phyloP scores from a whole-genome alignment of 1,284 basidiomycete genomes.

The Ceratobasidium sp. region DNA sequence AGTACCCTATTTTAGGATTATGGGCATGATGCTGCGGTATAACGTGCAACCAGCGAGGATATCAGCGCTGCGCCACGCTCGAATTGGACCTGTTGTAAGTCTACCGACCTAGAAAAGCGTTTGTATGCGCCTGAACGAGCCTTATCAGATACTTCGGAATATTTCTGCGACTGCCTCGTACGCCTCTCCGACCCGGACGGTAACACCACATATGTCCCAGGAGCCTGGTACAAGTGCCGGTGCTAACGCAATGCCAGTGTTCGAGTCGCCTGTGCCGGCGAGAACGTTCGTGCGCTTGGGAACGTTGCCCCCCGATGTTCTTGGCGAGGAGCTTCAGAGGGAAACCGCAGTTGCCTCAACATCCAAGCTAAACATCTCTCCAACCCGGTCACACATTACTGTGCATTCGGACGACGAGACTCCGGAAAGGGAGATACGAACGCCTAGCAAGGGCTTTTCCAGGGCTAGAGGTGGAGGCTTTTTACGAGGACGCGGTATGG shows the following conservation, averaged over 20 bases:
- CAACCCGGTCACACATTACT: slow-evolving; percentile 26
- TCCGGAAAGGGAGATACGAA: neutral
- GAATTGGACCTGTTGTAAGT: slow-evolving; percentile 24
- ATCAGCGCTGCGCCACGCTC: slow-evolving; percentile 15
- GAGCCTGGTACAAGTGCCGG: neutral
- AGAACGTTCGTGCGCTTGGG: slow-evolving; percentile 9
- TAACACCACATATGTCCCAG: neutral
- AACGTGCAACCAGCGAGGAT: slow-evolving; percentile 10
- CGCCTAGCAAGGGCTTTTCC: neutral
- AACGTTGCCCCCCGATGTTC: slow-evolving; percentile 14
- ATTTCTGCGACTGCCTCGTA: slow-evolving; percentile 1
- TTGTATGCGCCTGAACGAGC: neutral
- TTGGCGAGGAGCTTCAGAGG: slow-evolving; percentile 22
- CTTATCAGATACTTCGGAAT: slow-evolving; percentile 12
- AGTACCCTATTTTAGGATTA: slow-evolving; percentile 36
- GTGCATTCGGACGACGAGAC: slow-evolving; percentile 25
- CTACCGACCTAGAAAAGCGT: neutral
- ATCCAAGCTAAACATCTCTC: neutral
- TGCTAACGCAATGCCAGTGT: neutral
- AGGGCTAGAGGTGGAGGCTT: neutral
- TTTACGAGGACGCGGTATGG: too few species aligned
- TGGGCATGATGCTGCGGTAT: slow-evolving; percentile 26
- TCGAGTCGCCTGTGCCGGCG: neutral
- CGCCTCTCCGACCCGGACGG: neutral
- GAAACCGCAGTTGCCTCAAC: neutral